Evolutionary conservation across 2,329 filamentous ascomycete genomes (phyloP).

Genomic region (Exophiala mesophila): DNA sequence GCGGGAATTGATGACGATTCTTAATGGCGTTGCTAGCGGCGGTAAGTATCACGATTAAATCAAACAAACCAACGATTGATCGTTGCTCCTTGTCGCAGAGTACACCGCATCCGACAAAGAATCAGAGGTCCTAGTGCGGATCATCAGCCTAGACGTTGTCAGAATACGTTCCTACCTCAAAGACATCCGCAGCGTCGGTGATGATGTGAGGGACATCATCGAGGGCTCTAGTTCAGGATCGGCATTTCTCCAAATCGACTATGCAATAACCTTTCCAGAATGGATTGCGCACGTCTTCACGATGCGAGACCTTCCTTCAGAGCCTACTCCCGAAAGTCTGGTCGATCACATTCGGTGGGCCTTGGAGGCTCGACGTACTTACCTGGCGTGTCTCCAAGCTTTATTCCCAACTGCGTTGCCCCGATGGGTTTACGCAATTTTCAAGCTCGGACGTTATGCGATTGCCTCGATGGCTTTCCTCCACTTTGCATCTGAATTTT

Average conservation of each 20-base stretch:
- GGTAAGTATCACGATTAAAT: background rate
- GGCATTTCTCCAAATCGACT: background rate
- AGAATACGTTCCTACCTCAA: background rate
- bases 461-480: slow-evolving; percentile 3
- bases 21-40: slow-evolving; percentile 1
- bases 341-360: slow-evolving; percentile 2
- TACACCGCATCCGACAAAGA: background rate
- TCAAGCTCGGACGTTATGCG: slow-evolving; percentile 8
- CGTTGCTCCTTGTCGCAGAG: background rate
- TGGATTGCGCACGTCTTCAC: slow-evolving; percentile 6
- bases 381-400: background rate
- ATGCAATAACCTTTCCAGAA: slow-evolving; percentile 5
- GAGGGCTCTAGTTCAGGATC: background rate
- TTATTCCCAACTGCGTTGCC: background rate
- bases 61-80: background rate
- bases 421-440: slow-evolving; percentile 5
- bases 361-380: background rate
- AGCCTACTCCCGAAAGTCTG: slow-evolving; percentile 2
- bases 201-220: background rate
- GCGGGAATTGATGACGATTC: slow-evolving; percentile 3
- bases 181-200: background rate
- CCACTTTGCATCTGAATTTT: background rate
- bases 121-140: background rate
- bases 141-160: background rate
- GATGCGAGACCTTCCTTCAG: slow-evolving; percentile 4